Evolutionary conservation across 1,139 yeast genomes (phyloP), one percentile per base, ranked within the genome.

Genomic region (Yamadazyma diospyri): DNA sequence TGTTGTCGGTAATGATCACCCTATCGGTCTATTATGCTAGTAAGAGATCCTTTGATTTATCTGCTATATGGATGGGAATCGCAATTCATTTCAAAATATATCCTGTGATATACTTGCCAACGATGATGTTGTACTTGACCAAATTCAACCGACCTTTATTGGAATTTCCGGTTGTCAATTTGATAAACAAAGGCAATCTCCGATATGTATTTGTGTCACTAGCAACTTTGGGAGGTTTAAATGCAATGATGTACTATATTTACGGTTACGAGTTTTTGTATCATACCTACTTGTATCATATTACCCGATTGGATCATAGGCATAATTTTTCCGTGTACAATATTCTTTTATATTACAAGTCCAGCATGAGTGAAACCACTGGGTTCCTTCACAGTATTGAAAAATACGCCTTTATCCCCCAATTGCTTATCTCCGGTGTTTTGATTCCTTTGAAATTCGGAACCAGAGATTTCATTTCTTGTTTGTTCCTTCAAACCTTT

Each of bases 251-350:
- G 94, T 86, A 77, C 57, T 29, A 41, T 3, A 42, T 72, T 5
- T 88, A 87, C 51, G 96, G 95, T 3, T 55, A 62, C 38, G 92
- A 85, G 42, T 92, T 82, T 53, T 43, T 92, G n/a, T 67, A 76
- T 32, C 81, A 89, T 46, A 73, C 97, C 0, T 88, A 86, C 53
- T 52, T 87, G 9, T 92, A 92, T 53, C 98, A 92, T 55, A 61
- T 92, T 32, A 68, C 76, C 4, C 69, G 98, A 39, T 59, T 87
- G 10, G 98, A 92, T 54, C 98, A 92, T 55, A 77, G 98, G 34
- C 98, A 92, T 59, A 92, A 92, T 57, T 92, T 92, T 51, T 86
- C 96, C 2, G 71, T 89, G 2, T 92, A 89, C 70, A 86, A 92
- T 50, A 64, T 87, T 13, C 65, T 80, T 20, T 62, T 92, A 29